phyloP scores from a whole-genome alignment of 2,329 filamentous ascomycete genomes.

The Aspergillus quadricinctus region DNA sequence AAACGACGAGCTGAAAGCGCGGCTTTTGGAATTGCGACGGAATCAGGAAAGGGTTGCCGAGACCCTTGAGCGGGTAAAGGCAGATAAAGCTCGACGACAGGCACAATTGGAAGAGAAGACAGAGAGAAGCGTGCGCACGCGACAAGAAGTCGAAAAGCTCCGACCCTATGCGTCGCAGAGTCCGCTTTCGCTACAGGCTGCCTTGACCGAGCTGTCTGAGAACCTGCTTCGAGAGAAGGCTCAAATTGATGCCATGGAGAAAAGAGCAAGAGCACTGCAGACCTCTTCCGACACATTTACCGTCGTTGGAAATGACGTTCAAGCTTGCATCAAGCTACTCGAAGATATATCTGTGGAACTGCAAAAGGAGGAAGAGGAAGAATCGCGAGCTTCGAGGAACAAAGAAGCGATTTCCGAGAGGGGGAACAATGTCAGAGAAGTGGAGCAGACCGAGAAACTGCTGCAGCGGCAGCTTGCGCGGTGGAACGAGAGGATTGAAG shows the following conservation, averaged over 20 bases:
- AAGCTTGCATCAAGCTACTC: conserved; percentile 80
- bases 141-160: conserved; percentile 83
- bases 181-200: conserved; percentile 75
- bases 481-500: conserved; percentile 82
- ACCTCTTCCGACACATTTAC: conserved; percentile 87
- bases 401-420: conserved; percentile 82
- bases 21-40: conserved; percentile 72
- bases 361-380: conserved; percentile 85
- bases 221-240: conserved; percentile 72
- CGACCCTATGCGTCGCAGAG: conserved; percentile 89
- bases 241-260: conserved; percentile 83
- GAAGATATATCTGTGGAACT: conserved; percentile 84
- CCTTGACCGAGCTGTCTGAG: conserved; percentile 74
- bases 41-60: conserved; percentile 80
- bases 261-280: conserved; percentile 81
- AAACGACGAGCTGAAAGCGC: conserved; percentile 82
- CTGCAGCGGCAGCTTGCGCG: conserved; percentile 79
- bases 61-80: conserved; percentile 76
- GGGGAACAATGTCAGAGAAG: conserved; percentile 83
- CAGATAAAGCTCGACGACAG: conserved; percentile 73
- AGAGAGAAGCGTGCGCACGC: conserved; percentile 56
- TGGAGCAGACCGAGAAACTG: conserved; percentile 81
- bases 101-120: conserved; percentile 50
- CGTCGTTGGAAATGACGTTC: conserved; percentile 78
- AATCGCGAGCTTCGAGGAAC: conserved; percentile 72